Evolutionary conservation across 2,329 filamentous ascomycete genomes (phyloP).

Genomic region (Cladosporium sphaerospermum): DNA sequence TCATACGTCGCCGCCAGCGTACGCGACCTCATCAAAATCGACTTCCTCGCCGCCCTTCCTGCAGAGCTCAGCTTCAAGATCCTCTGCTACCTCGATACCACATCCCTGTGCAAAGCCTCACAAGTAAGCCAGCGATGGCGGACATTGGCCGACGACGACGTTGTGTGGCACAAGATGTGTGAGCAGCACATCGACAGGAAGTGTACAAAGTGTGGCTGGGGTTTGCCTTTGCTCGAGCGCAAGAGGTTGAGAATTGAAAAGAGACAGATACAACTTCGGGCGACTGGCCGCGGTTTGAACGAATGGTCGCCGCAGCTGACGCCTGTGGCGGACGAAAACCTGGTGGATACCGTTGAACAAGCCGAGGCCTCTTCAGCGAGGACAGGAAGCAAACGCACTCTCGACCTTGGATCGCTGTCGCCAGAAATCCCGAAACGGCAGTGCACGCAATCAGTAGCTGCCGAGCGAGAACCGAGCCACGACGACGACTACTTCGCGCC

Average conservation of each 20-base stretch:
- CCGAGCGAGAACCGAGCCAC: conserved; percentile 6
- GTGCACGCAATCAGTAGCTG: conserved; percentile 18
- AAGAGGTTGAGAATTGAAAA: conserved; percentile 84
- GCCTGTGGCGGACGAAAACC: conserved; percentile 22
- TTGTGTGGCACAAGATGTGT: conserved; percentile 98
- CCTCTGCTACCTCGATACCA: conserved; percentile 84
- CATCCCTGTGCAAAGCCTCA: conserved; percentile 89
- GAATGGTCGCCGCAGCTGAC: conserved; percentile 48
- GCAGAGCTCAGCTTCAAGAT: conserved; percentile 91
- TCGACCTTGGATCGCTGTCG: conserved; percentile 16
- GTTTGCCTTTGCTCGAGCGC: conserved; percentile 79
- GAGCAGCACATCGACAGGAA: conserved; percentile 93
- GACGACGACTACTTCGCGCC: conserved; percentile 41
- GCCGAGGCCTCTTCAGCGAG: neutral
- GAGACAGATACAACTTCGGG: conserved; percentile 69
- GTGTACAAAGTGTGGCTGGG: conserved; percentile 94
- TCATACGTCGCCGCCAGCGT: conserved; percentile 88
- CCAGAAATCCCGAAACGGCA: conserved; percentile 25
- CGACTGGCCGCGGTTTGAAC: conserved; percentile 52
- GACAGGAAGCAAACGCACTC: conserved; percentile 8
- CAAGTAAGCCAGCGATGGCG: conserved; percentile 90
- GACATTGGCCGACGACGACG: conserved; percentile 87
- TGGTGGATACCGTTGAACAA: neutral
- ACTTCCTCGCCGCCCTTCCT: conserved; percentile 85
- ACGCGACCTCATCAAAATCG: conserved; percentile 92